Evolutionary conservation across 306 rosid species (phyloP).

Genomic region (Corylus avellana): DNA sequence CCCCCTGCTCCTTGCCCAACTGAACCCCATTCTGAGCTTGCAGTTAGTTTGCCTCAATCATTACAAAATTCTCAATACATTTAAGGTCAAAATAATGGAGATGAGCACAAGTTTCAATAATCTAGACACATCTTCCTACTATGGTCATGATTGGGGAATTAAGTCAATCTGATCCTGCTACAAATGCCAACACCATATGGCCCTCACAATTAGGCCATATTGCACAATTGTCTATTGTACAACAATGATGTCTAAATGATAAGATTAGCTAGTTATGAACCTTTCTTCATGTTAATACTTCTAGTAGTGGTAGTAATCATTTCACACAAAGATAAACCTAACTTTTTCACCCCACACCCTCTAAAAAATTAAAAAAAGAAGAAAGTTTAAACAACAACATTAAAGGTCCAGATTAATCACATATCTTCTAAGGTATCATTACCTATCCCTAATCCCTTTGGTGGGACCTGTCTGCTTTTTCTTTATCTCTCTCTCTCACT

Average conservation of each 20-base stretch:
- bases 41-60: not conserved
- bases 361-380: not conserved
- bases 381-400: conserved; percentile 20
- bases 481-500: conserved; percentile 6
- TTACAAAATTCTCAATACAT: not conserved
- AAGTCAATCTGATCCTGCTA: not conserved
- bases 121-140: not conserved
- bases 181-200: not conserved
- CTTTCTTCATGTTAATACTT: conserved; percentile 35
- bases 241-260: conserved; percentile 59
- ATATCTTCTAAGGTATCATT: conserved; percentile 36
- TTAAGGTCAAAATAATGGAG: not conserved
- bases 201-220: not conserved
- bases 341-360: conserved; percentile 28
- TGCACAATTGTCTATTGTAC: not conserved
- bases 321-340: conserved; percentile 36
- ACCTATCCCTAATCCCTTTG: not conserved
- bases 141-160: not conserved
- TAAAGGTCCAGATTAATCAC: conserved; percentile 34
- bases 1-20: no score
- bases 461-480: conserved; percentile 39
- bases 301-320: conserved; percentile 55
- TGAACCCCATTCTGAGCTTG: not conserved
- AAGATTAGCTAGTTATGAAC: conserved; percentile 12
- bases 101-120: not conserved